These are phyloP conservation scores for Cercospora nicotianae DNA, from an alignment of 2,329 filamentous ascomycete species.

Conservation along the genomic window DNA sequence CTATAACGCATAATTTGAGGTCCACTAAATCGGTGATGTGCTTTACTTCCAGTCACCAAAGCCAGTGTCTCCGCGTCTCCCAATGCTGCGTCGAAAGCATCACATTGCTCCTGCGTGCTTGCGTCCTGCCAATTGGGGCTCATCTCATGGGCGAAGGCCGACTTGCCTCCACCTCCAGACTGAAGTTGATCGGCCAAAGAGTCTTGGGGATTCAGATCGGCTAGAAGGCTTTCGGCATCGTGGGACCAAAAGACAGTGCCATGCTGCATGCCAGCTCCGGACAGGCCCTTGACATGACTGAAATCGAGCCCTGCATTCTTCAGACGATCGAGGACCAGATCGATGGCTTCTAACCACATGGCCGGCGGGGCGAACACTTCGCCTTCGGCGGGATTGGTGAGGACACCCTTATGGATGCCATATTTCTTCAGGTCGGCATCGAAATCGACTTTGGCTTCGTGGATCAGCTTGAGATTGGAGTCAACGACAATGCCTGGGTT, in stretches of 20 bases:
- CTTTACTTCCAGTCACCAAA: conserved; percentile 80
- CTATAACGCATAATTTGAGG: conserved; percentile 90
- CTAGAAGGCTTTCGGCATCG: conserved; percentile 66
- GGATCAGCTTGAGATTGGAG: conserved; percentile 74
- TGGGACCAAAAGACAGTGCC: conserved; percentile 91
- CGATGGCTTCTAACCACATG: conserved; percentile 91
- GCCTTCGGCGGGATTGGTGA: conserved; percentile 74
- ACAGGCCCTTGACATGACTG: conserved; percentile 73
- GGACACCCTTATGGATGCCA: conserved; percentile 82
- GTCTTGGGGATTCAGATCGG: conserved; percentile 59
- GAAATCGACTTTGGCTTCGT: conserved; percentile 92
- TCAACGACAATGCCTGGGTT: conserved; percentile 74
- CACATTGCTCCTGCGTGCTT: conserved; percentile 88
- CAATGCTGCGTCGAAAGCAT: conserved; percentile 75
- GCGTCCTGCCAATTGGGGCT: conserved; percentile 98
- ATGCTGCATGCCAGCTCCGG: conserved; percentile 94
- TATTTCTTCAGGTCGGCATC: conserved; percentile 73
- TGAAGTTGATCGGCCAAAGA: conserved; percentile 71
- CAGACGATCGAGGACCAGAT: conserved; percentile 76
- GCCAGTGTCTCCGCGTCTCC: conserved; percentile 70
- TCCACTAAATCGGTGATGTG: conserved; percentile 98
- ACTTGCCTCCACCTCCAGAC: conserved; percentile 41
- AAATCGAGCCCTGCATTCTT: conserved; percentile 70
- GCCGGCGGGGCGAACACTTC: conserved; percentile 92
- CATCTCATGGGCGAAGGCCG: conserved; percentile 77